These are phyloP conservation scores for Malus hybrid DNA, from an alignment of 331 rosid genomes.

Conservation along the genomic window DNA sequence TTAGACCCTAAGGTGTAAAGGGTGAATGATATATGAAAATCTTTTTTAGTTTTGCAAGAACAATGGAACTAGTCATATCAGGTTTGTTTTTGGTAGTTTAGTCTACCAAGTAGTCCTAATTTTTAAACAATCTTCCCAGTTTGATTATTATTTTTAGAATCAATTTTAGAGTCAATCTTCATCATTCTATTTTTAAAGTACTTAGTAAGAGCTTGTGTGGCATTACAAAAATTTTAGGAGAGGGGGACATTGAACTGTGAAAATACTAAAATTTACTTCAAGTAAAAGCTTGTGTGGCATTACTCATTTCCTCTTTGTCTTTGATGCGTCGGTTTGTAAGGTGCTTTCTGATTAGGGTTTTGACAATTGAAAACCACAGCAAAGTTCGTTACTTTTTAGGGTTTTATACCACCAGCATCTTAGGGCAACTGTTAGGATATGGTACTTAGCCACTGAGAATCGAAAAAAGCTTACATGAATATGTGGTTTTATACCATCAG, in stretches of 20 bases:
- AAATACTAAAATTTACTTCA: too few species aligned
- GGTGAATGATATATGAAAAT: neutral
- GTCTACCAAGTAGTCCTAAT: neutral
- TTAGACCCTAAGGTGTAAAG: neutral
- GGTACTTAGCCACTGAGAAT: neutral
- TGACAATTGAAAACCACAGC: neutral
- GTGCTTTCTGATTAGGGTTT: neutral
- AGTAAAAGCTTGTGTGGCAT: neutral
- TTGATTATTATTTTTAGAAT: too few species aligned
- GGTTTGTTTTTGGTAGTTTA: too few species aligned
- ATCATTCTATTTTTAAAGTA: too few species aligned
- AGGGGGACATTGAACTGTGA: neutral
- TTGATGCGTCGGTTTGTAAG: neutral
- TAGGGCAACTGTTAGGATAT: neutral
- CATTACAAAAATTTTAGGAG: neutral
- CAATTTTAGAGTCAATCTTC: too few species aligned
- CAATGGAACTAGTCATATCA: neutral
- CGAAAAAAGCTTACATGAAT: neutral
- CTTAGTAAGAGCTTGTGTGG: too few species aligned
- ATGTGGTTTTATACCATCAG: too few species aligned
- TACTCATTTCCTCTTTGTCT: neutral
- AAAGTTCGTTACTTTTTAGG: neutral
- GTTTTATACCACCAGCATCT: neutral
- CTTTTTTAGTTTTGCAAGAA: neutral
- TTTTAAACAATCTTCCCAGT: too few species aligned